Conservation (phyloP, 225 moss, liverwort and hornwort genomes). For the Pleurozium schreberi region DNA sequence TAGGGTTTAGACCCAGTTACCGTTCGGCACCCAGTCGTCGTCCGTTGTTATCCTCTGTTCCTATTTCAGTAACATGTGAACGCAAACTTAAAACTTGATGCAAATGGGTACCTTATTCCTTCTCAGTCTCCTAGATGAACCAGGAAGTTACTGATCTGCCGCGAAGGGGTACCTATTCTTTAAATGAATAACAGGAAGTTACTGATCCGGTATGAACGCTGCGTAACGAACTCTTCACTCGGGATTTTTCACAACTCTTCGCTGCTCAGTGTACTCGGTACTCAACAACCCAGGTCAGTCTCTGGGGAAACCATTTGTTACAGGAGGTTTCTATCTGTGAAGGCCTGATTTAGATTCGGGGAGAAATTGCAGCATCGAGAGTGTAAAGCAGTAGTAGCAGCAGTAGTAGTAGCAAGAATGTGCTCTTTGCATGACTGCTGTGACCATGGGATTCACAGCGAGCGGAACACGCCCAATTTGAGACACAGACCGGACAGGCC, state of each 20-base stretch:
- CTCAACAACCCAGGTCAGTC: neutral
- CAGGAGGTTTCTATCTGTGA: neutral
- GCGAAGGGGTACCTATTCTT: neutral
- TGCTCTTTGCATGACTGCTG: slow-evolving; percentile 13
- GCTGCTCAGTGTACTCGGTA: neutral
- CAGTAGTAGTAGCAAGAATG: neutral
- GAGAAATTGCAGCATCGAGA: neutral
- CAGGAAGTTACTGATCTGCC: neutral
- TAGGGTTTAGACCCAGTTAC: neutral
- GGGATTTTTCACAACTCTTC: neutral
- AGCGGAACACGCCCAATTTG: slow-evolving; percentile 6
- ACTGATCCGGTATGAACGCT: neutral
- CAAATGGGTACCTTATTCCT: neutral
- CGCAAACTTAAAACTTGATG: neutral
- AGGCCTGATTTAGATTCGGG: neutral
- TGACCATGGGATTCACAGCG: slow-evolving; percentile 26
- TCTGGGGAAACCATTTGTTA: neutral
- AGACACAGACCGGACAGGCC: neutral
- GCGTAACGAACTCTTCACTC: neutral
- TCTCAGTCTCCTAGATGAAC: neutral
- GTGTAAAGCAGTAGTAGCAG: neutral
- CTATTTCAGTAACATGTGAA: neutral
- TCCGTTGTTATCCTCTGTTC: neutral
- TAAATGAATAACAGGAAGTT: neutral
- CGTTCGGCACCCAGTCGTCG: neutral